A percentile compares a stretch with the other conserved stretches of the same genome.
Evolutionary conservation across 495 filamentous ascomycete species (phyloP).

Genomic region (Podospora pseudoanserina): DNA sequence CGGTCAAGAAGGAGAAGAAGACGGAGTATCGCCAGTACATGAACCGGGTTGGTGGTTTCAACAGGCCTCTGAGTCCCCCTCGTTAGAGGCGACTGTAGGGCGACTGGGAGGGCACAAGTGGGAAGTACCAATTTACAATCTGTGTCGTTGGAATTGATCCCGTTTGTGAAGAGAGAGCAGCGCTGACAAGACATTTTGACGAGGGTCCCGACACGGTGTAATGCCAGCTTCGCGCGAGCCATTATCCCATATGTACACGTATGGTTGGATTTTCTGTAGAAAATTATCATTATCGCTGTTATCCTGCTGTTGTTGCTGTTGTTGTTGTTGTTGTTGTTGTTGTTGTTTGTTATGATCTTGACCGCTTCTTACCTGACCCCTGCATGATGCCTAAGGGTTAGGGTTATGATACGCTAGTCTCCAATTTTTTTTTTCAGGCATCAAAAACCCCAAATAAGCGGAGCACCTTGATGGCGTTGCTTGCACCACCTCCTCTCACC

Average conservation of each 20-base stretch:
- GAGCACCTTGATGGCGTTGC: constrained; percentile 12
- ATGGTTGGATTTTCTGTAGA: neutral
- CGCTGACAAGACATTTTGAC: neutral
- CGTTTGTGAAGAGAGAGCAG: constrained; percentile 3
- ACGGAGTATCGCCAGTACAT: constrained; percentile 97
- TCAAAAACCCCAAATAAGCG: neutral
- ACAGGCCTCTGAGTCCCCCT: constrained; percentile 69
- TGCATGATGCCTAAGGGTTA: constrained; percentile 5
- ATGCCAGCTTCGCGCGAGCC: neutral
- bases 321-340: no score
- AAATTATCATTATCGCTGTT: neutral
- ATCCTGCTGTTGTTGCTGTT: neutral
- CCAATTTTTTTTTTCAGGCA: constrained; percentile 5
- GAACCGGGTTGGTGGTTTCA: constrained; percentile 97
- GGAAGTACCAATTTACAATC: neutral
- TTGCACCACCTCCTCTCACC: neutral
- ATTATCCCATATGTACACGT: neutral
- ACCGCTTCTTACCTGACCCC: no score
- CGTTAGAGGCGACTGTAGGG: constrained; percentile 27
- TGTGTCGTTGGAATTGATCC: constrained; percentile 20
- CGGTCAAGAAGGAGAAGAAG: constrained; percentile 89
- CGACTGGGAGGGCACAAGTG: neutral
- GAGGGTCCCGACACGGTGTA: neutral
- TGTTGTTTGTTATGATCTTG: no score
- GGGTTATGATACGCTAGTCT: neutral